phyloP scores from a whole-genome alignment of 257 asterid genomes.

The Solanum phureja region DNA sequence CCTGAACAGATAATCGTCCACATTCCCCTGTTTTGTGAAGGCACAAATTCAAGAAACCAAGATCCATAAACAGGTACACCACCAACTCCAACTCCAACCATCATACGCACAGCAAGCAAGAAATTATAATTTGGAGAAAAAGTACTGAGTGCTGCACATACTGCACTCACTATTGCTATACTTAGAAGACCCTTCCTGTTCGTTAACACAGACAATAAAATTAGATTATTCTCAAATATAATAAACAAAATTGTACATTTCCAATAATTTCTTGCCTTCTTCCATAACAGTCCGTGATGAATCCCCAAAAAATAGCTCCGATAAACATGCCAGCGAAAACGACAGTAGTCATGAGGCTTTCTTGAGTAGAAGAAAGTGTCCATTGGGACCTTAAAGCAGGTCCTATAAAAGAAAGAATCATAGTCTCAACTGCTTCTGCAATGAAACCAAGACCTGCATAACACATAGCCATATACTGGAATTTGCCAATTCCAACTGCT shows the following conservation, averaged over 20 bases:
- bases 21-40: slow-evolving; percentile 38
- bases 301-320: slow-evolving; percentile 67
- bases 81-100: slow-evolving; percentile 70
- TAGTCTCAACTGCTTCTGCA: slow-evolving; percentile 68
- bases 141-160: slow-evolving; percentile 45
- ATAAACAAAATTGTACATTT: neutral
- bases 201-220: neutral
- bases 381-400: slow-evolving; percentile 47
- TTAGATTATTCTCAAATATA: neutral
- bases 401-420: slow-evolving; percentile 68
- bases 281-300: slow-evolving; percentile 49
- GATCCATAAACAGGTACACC: slow-evolving; percentile 73
- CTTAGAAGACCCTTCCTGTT: slow-evolving; percentile 61
- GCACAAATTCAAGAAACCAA: slow-evolving; percentile 47
- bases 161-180: slow-evolving; percentile 47
- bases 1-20: slow-evolving; percentile 64
- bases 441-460: slow-evolving; percentile 67
- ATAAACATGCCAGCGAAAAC: slow-evolving; percentile 75
- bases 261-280: slow-evolving; percentile 38
- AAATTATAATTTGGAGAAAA: slow-evolving; percentile 48
- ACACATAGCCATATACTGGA: slow-evolving; percentile 35
- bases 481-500: slow-evolving; percentile 61
- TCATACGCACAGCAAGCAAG: slow-evolving; percentile 37
- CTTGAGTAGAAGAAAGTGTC: slow-evolving; percentile 55
- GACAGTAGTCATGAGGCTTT: slow-evolving; percentile 52